Percentiles rank a stretch among this genome's conserved stretches.
Evolutionary conservation across 1,139 yeast genomes (phyloP).

Genomic region (Entelexis sorbosivorans): DNA sequence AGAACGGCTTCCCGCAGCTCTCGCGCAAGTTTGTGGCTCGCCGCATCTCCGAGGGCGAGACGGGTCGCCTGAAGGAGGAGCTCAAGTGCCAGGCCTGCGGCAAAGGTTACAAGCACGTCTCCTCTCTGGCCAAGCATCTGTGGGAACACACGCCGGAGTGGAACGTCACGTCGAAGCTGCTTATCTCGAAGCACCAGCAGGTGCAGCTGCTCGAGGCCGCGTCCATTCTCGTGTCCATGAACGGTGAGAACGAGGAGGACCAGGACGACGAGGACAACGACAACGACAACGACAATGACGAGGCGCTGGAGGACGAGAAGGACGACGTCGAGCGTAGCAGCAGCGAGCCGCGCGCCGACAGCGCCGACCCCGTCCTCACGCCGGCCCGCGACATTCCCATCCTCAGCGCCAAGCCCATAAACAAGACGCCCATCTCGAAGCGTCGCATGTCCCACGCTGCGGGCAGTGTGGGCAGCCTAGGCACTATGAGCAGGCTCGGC

Average conservation of each 20-base stretch:
- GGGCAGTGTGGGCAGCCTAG: constrained; percentile 7
- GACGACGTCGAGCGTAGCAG: not conserved
- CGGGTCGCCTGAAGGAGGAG: constrained; percentile 72
- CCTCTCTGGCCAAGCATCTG: constrained; percentile 60
- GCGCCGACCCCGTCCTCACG: constrained; percentile 9
- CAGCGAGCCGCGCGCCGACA: not conserved
- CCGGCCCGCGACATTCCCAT: constrained; percentile 22
- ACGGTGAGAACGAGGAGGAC: constrained; percentile 35
- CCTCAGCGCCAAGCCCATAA: constrained; percentile 21
- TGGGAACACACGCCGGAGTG: constrained; percentile 93
- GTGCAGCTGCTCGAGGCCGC: constrained; percentile 85
- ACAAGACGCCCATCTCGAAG: constrained; percentile 15
- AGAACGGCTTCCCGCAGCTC: constrained; percentile 28
- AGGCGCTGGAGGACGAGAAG: not conserved
- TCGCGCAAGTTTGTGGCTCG: constrained; percentile 70
- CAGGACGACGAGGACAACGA: constrained; percentile 2
- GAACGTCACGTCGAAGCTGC: constrained; percentile 69
- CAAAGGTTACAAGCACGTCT: constrained; percentile 76
- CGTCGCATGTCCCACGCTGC: constrained; percentile 13
- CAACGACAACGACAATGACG: not conserved
- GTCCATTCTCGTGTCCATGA: constrained; percentile 71
- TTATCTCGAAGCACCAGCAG: constrained; percentile 83
- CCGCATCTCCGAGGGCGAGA: constrained; percentile 74
- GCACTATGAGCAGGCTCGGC: constrained; percentile 11
- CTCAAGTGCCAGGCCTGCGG: constrained; percentile 84